A percentile compares a stretch with the other conserved stretches of the same genome.
Conservation (phyloP, 495 filamentous ascomycete genomes). For the Neurospora sp. region DNA sequence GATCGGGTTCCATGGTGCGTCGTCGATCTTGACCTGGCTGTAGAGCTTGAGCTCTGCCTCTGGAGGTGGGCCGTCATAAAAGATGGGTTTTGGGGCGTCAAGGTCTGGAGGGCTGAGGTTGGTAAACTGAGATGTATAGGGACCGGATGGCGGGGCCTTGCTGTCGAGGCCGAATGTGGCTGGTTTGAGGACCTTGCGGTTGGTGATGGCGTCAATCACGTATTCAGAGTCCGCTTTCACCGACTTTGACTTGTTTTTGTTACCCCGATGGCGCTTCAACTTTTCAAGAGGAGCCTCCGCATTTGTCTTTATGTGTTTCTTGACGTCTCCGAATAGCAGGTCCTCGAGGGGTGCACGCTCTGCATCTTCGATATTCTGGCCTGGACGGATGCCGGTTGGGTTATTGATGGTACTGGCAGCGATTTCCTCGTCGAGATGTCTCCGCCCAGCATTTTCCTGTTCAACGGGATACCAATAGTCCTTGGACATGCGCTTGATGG, state of each 20-base stretch:
- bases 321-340: slow-evolving; percentile 19
- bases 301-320: background rate
- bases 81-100: slow-evolving; percentile 10
- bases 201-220: slow-evolving; percentile 52
- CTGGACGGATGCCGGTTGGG: slow-evolving; percentile 22
- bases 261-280: background rate
- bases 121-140: slow-evolving; percentile 30
- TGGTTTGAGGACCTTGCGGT: slow-evolving; percentile 39
- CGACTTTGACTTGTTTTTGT: background rate
- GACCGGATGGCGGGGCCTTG: slow-evolving; percentile 25
- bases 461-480: slow-evolving; percentile 24
- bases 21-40: slow-evolving; percentile 20
- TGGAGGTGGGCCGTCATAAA: slow-evolving; percentile 26
- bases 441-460: background rate
- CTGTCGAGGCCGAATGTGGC: slow-evolving; percentile 9
- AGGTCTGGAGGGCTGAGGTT: slow-evolving; percentile 10
- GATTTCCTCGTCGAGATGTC: slow-evolving; percentile 5
- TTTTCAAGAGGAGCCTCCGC: background rate
- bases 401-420: slow-evolving; percentile 5
- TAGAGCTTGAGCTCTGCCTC: slow-evolving; percentile 30
- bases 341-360: slow-evolving; percentile 24
- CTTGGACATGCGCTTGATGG: slow-evolving; percentile 25
- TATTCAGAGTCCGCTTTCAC: slow-evolving; percentile 22
- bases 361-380: slow-evolving; percentile 28
- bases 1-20: slow-evolving; percentile 9